Evolutionary conservation across 2,329 filamentous ascomycete genomes (phyloP), one percentile per base, ranked within the genome.

Genomic region (Diaporthe sp.): DNA sequence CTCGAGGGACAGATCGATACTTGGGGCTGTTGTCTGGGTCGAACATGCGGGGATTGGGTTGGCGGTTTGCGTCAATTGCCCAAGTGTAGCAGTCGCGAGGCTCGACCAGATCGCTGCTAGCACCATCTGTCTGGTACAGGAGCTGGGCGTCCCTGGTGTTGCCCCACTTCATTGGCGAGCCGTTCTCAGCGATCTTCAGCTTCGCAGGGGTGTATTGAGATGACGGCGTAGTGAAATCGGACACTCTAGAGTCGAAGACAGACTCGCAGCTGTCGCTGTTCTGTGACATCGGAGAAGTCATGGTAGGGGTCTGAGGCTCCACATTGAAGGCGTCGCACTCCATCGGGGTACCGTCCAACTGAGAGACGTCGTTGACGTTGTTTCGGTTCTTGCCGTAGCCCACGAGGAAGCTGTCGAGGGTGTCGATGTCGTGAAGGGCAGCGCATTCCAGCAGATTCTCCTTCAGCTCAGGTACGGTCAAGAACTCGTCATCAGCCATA

Each of bases 401-500:
- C 37, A 28, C n/a, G 42, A 49, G 15, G 42, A 65, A 65, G 5
- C 13, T 15, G 65, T 70, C 65, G 5, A 70, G 65, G 17, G 34
- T 55, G 13, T 42, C n/a, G n/a, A 70, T 6, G 22, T 15, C 49
- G 15, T 31, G 5, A 3, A 53, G 42, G 6, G 15, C 46, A 22
- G 65, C 65, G 8, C 55, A 70, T 5, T 70, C 65, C 7, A 55
- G n/a, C 13, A 70, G 49, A 2, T n/a, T 34, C 49, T 70, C 34
- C 34, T 70, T 70, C 19, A 55, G 15, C n/a, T 70, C 65, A 4
- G 13, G 6, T 2, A 70, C 8, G 7, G 65, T 70, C 8, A n/a
- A 70, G 4, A 12, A n/a, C 2, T 55, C 46, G 7, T 28, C 37
- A 25, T 70, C 65, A 2, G 49, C 65, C 65, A 70, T 55, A 1